These are phyloP conservation scores for Ambrosia hybrid DNA, from an alignment of 140 eudicot genomes.

Conservation along the genomic window DNA sequence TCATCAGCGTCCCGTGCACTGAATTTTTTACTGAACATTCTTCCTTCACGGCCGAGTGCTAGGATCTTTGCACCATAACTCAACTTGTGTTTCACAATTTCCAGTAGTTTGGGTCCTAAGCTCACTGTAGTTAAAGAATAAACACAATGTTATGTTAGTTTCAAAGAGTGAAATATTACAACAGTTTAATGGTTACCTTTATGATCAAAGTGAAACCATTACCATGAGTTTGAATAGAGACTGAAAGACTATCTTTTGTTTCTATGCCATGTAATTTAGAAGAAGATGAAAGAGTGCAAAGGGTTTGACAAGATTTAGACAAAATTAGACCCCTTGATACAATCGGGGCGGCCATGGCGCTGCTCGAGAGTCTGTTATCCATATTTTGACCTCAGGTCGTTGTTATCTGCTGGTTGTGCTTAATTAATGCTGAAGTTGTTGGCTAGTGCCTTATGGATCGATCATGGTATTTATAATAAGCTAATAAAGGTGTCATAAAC, in stretches of 20 bases:
- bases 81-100: slow-evolving; percentile 45
- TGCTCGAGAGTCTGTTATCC: slow-evolving; percentile 11
- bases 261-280: slow-evolving; percentile 8
- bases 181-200: neutral
- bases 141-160: neutral
- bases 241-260: slow-evolving; percentile 16
- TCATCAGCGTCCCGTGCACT: slow-evolving; percentile 40
- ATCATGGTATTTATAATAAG: slow-evolving; percentile 31
- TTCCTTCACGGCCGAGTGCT: slow-evolving; percentile 30
- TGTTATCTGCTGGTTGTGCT: slow-evolving; percentile 3
- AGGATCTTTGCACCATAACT: slow-evolving; percentile 45
- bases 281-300: slow-evolving; percentile 18
- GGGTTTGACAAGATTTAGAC: slow-evolving; percentile 28
- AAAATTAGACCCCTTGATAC: slow-evolving; percentile 27
- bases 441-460: slow-evolving; percentile 11
- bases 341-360: neutral
- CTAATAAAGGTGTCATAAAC: slow-evolving; percentile 17
- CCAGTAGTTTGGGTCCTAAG: slow-evolving; percentile 35
- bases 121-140: slow-evolving; percentile 7
- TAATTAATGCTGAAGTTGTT: slow-evolving; percentile 12
- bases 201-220: neutral
- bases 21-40: slow-evolving; percentile 36
- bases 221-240: slow-evolving; percentile 8
- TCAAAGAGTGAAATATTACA: neutral
- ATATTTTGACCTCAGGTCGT: neutral